Percentiles rank a stretch among this genome's conserved stretches.
These are phyloP conservation scores for Ustilago tritici DNA, from an alignment of 1,284 basidiomycete species.

Conservation along the genomic window DNA sequence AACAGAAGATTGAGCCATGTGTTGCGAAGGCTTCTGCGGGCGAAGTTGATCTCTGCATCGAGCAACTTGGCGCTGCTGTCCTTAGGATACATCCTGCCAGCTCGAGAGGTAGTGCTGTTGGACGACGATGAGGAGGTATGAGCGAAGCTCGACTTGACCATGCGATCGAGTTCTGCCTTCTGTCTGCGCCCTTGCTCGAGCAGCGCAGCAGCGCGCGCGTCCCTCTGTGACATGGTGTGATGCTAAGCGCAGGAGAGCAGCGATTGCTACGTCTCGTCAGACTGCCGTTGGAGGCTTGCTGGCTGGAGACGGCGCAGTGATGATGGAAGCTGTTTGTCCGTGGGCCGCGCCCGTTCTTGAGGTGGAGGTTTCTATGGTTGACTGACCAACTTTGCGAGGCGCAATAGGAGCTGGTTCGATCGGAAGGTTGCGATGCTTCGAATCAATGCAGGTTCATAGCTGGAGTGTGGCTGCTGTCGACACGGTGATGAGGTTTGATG, in stretches of 20 bases:
- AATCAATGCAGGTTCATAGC: neutral
- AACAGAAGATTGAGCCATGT: slow-evolving; percentile 66
- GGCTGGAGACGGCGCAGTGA: neutral
- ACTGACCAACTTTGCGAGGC: neutral
- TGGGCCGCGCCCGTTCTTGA: slow-evolving; percentile 18
- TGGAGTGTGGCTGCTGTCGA: neutral
- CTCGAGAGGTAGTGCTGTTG: slow-evolving; percentile 29
- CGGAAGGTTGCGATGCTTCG: neutral
- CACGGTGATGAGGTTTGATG: slow-evolving; percentile 1
- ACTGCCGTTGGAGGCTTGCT: neutral
- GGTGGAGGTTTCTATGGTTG: slow-evolving; percentile 16
- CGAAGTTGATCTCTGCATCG: slow-evolving; percentile 54
- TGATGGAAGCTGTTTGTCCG: slow-evolving; percentile 11
- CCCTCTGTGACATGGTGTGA: slow-evolving; percentile 32
- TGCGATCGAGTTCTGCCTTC: slow-evolving; percentile 50
- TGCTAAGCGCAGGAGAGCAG: neutral
- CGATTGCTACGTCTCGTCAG: no score
- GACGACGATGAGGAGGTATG: slow-evolving; percentile 24
- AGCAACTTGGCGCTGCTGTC: slow-evolving; percentile 38
- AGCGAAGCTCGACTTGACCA: slow-evolving; percentile 43
- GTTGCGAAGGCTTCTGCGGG: slow-evolving; percentile 59
- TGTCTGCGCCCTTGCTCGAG: slow-evolving; percentile 49
- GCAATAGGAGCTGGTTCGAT: neutral
- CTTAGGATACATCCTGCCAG: slow-evolving; percentile 33
- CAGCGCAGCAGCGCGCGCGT: slow-evolving; percentile 41